These are phyloP conservation scores for Lactarius indigo DNA, from an alignment of 768 basidiomycete genomes.

Conservation along the genomic window DNA sequence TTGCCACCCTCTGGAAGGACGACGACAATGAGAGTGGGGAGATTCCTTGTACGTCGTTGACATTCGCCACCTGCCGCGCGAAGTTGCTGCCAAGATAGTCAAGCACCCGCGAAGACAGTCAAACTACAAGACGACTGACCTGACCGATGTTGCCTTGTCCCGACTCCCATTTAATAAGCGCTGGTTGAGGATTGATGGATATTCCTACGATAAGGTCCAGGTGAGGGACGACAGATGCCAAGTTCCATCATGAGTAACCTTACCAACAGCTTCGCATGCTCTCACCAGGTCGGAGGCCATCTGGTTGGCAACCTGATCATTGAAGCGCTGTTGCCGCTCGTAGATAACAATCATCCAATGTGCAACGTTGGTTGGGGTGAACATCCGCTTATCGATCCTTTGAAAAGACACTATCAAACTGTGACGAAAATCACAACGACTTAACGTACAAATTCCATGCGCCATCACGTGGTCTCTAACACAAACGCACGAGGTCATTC, in stretches of 20 bases:
- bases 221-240: background rate
- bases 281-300: constrained; percentile 52
- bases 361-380: constrained; percentile 47
- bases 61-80: constrained; percentile 47
- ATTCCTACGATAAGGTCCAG: constrained; percentile 49
- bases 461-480: constrained; percentile 59
- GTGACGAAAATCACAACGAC: too few relatives aligned
- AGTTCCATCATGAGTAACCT: constrained; percentile 29
- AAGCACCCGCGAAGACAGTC: background rate
- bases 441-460: constrained; percentile 70
- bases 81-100: constrained; percentile 40
- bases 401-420: background rate
- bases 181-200: constrained; percentile 42
- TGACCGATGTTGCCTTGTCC: constrained; percentile 49
- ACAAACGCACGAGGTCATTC: background rate
- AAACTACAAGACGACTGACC: background rate
- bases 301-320: constrained; percentile 42
- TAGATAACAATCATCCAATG: constrained; percentile 69
- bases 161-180: constrained; percentile 52
- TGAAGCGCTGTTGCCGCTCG: constrained; percentile 61
- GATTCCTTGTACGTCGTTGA: constrained; percentile 36
- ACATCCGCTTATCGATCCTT: constrained; percentile 74
- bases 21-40: constrained; percentile 60
- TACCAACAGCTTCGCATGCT: constrained; percentile 56
- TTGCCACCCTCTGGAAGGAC: constrained; percentile 71